Conservation (phyloP, 2,329 filamentous ascomycete genomes). For the Aspergillus thermomutatus region DNA sequence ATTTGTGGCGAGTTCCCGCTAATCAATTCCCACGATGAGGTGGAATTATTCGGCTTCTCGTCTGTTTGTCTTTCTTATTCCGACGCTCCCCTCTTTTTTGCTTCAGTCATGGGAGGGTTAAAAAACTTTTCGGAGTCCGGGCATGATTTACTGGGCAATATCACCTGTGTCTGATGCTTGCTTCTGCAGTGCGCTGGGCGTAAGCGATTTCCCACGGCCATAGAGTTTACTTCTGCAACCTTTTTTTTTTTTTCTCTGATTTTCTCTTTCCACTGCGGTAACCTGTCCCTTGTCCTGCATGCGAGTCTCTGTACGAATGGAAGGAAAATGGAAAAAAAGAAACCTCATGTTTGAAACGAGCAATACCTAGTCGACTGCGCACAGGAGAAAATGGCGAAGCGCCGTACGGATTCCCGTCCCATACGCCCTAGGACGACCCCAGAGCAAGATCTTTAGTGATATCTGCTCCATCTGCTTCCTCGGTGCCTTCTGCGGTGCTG, state of each 20-base stretch:
- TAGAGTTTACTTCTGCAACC: slow-evolving; percentile 27
- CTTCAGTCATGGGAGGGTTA: slow-evolving; percentile 26
- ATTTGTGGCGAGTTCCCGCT: slow-evolving; percentile 20
- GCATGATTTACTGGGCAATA: slow-evolving; percentile 33
- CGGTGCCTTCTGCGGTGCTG: not conserved
- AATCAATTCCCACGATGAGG: slow-evolving; percentile 21
- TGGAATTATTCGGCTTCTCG: slow-evolving; percentile 22
- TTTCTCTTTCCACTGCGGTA: slow-evolving; percentile 16
- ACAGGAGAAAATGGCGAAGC: slow-evolving; percentile 16
- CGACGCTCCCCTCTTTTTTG: slow-evolving; percentile 12
- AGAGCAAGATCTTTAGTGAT: not conserved
- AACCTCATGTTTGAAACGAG: not conserved
- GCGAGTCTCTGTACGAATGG: slow-evolving; percentile 29
- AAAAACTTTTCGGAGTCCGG: slow-evolving; percentile 36
- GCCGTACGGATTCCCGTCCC: not conserved
- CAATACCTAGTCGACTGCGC: slow-evolving; percentile 2
- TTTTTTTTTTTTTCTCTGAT: slow-evolving; percentile 10
- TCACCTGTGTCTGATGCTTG: slow-evolving; percentile 26
- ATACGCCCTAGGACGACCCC: not conserved
- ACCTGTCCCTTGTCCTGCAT: slow-evolving; percentile 14
- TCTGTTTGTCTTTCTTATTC: slow-evolving; percentile 8
- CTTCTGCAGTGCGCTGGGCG: slow-evolving; percentile 26
- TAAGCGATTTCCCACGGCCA: slow-evolving; percentile 29
- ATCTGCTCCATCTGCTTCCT: not conserved
- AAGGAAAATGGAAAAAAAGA: slow-evolving; percentile 10